Percentiles rank a stretch among this genome's conserved stretches.
Conservation (phyloP, 2,329 filamentous ascomycete genomes). For the Aurifilum marmelostoma region DNA sequence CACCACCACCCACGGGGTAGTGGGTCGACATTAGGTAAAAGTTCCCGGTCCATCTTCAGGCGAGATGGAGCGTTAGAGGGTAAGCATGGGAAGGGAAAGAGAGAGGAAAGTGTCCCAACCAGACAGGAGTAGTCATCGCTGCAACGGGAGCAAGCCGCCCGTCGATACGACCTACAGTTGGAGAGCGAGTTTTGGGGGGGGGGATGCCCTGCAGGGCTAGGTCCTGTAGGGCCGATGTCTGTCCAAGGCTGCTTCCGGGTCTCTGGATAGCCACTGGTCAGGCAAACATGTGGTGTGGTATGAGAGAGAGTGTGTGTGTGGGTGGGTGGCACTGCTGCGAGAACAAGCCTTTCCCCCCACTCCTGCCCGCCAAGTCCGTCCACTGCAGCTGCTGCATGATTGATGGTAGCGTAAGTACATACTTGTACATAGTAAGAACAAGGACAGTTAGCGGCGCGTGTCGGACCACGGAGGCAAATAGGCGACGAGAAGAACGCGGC, state of each 20-base stretch:
- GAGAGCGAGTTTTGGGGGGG: neutral
- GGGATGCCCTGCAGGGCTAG: neutral
- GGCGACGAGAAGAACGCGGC: conserved; percentile 1
- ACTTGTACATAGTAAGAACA: no score
- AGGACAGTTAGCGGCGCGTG: neutral
- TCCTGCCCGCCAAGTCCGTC: neutral
- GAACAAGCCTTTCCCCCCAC: neutral
- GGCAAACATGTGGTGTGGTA: neutral
- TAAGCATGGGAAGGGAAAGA: neutral
- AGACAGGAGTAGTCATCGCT: neutral
- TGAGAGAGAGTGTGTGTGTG: no score
- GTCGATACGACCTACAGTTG: conserved; percentile 1
- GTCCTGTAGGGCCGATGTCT: neutral
- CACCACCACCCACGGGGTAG: conserved; percentile 19
- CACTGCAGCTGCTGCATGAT: neutral
- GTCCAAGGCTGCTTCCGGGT: neutral
- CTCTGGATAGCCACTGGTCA: neutral
- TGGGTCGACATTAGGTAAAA: conserved; percentile 27
- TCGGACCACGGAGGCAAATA: neutral
- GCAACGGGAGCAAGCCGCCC: neutral
- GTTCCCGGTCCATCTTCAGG: conserved; percentile 10
- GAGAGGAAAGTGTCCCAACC: neutral
- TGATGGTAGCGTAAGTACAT: neutral
- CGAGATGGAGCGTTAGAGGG: neutral
- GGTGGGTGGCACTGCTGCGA: neutral